Percentiles rank a stretch among this genome's conserved stretches.
Evolutionary conservation across 2,329 filamentous ascomycete species (phyloP).

Genomic region (Fusarium nelsonii): DNA sequence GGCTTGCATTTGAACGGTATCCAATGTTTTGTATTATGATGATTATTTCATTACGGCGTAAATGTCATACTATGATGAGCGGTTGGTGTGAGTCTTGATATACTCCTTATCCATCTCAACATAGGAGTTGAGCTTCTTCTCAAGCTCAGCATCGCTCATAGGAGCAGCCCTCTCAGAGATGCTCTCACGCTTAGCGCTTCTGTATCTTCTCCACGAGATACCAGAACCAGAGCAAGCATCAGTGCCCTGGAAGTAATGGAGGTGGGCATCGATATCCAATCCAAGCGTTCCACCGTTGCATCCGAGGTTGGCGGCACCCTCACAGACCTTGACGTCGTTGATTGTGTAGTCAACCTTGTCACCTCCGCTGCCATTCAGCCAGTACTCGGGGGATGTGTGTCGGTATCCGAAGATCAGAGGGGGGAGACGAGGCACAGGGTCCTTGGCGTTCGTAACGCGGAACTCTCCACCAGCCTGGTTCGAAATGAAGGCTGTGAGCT

Average conservation of each 20-base stretch:
- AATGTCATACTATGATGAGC: constrained; percentile 9
- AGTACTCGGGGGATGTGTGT: constrained; percentile 79
- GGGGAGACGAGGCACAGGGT: constrained; percentile 77
- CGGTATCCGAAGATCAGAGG: constrained; percentile 70
- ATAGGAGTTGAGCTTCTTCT: constrained; percentile 54
- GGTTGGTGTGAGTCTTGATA: constrained; percentile 37
- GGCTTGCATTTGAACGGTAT: constrained; percentile 9
- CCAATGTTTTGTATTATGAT: neutral
- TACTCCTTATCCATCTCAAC: constrained; percentile 53
- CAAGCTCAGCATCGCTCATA: constrained; percentile 54
- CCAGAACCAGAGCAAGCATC: constrained; percentile 53
- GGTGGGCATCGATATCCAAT: constrained; percentile 61
- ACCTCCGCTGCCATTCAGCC: constrained; percentile 59
- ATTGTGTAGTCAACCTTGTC: constrained; percentile 54
- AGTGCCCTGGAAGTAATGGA: constrained; percentile 62
- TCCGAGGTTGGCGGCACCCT: constrained; percentile 59
- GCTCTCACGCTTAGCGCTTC: constrained; percentile 4
- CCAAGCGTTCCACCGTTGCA: constrained; percentile 66
- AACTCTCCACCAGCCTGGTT: constrained; percentile 65
- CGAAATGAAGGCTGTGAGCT: constrained; percentile 66
- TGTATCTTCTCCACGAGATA: constrained; percentile 47
- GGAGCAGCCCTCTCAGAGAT: constrained; percentile 29
- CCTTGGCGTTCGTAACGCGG: constrained; percentile 75
- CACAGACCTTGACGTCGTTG: constrained; percentile 60
- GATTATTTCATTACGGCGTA: constrained; percentile 12